Evolutionary conservation across 208 protist genomes (phyloP).

Genomic region (Trypanosoma melophagium): DNA sequence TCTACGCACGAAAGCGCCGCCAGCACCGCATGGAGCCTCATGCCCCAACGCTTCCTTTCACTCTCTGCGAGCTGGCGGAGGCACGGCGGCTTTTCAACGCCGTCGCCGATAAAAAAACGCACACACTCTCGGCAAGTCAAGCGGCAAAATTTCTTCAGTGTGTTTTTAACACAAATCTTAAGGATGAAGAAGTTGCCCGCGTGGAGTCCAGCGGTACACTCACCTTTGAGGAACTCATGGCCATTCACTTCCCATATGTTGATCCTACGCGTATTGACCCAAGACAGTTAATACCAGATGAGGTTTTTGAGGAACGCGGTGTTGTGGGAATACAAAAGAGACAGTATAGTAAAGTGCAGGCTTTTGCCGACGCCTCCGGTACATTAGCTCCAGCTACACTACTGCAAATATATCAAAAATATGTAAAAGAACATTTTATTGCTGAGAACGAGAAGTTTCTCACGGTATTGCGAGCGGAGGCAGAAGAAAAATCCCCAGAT

Average conservation of each 20-base stretch:
- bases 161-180: constrained; percentile 41
- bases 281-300: constrained; percentile 33
- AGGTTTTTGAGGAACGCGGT: constrained; percentile 10
- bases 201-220: constrained; percentile 26
- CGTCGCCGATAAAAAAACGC: constrained; percentile 11
- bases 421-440: constrained; percentile 26
- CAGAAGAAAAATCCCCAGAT: constrained; percentile 20
- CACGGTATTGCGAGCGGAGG: constrained; percentile 21
- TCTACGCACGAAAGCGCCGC: constrained; percentile 37
- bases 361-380: constrained; percentile 36
- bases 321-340: constrained; percentile 30
- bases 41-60: constrained; percentile 41
- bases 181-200: constrained; percentile 19
- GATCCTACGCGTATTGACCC: constrained; percentile 31
- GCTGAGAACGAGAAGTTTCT: constrained; percentile 29
- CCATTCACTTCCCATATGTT: constrained; percentile 49
- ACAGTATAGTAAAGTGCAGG: constrained; percentile 34
- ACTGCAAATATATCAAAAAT: constrained; percentile 30
- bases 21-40: constrained; percentile 35
- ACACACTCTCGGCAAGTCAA: constrained; percentile 22
- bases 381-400: constrained; percentile 48
- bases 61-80: constrained; percentile 30
- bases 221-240: constrained; percentile 58
- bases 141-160: constrained; percentile 40
- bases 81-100: constrained; percentile 33